Evolutionary conservation across 2,329 filamentous ascomycete genomes (phyloP), one percentile per base, ranked within the genome.

Genomic region (Periconia sp.): DNA sequence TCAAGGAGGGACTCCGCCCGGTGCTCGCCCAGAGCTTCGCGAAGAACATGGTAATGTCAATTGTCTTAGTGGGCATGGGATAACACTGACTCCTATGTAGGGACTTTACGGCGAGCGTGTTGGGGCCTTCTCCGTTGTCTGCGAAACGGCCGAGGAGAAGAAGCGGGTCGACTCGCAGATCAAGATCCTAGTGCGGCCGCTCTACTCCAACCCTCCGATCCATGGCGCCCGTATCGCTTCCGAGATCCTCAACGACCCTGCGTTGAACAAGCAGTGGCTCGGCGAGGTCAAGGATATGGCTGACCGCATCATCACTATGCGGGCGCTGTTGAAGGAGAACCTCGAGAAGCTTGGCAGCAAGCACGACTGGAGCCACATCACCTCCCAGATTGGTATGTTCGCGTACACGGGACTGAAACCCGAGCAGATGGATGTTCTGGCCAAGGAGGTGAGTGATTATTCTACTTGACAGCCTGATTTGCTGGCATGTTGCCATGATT

Each of bases 321-420:
- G 94, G 63, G 86, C 89, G 50, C 84, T 96, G 41, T 85, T 99
- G 69, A 95, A 94, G 83, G 83, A 90, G 63, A 95, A 97, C 79
- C 85, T 99, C 42, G 89, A 96, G 83, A 86, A 88, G 75, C 84
- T 96, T 51, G 92, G 92, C 70, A 94, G 88, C 80, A 91, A 91
- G 82, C 90, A 95, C 75, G 89, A 97, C 80, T 99, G 94, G 94
- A 89, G 87, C 72, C 94, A 99, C 81, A 99, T 99, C 76, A 97
- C 94, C 59, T 92, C 82, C 76, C 70, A 83, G 83, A 99, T 99
- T 66, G 94, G 94, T 78, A 99, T 99, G 94, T 99, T 99, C 69
- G 92, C 94, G 61, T 99, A 95, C 82, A 99, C 94, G 38, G 94
- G 94, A 50, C 79, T 99, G 65, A 92, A 81, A 62, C 78, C 92